Evolutionary conservation across 768 basidiomycete genomes (phyloP).

Genomic region (Leccinum rimulosum): DNA sequence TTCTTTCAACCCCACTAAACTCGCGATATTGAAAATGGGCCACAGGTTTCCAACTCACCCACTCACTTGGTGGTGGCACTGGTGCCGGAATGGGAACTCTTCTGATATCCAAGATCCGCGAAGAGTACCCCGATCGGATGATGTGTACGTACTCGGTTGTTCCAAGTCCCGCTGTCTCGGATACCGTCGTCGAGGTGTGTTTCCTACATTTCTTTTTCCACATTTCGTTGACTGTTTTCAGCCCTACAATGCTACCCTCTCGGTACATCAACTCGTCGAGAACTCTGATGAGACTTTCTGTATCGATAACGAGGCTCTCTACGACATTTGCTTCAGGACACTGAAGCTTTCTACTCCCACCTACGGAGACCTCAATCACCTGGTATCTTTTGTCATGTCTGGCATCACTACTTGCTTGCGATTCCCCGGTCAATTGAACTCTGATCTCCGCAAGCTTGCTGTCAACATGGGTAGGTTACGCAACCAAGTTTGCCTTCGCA

Average conservation of each 20-base stretch:
- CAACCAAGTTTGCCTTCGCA: background rate
- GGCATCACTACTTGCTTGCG: slow-evolving; percentile 98
- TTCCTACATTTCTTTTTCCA: background rate
- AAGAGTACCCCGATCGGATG: slow-evolving; percentile 99
- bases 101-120: slow-evolving; percentile 97
- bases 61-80: slow-evolving; percentile 98
- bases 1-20: background rate
- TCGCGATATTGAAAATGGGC: slow-evolving; percentile 5
- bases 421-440: slow-evolving; percentile 99
- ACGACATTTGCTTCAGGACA: slow-evolving; percentile 98
- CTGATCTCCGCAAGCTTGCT: slow-evolving; percentile 95
- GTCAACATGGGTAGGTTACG: slow-evolving; percentile 92
- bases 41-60: slow-evolving; percentile 96
- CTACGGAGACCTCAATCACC: slow-evolving; percentile 96
- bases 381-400: slow-evolving; percentile 97
- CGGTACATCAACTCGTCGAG: slow-evolving; percentile 97
- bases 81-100: slow-evolving; percentile 99
- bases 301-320: slow-evolving; percentile 98
- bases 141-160: slow-evolving; percentile 99
- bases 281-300: slow-evolving; percentile 99
- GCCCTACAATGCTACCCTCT: slow-evolving; percentile 99
- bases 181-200: slow-evolving; percentile 92
- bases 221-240: slow-evolving; percentile 28
- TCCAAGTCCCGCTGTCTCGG: slow-evolving; percentile 95
- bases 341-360: slow-evolving; percentile 94